phyloP scores from a whole-genome alignment of 345 rosid genomes.

The Orychophragmus violaceus region DNA sequence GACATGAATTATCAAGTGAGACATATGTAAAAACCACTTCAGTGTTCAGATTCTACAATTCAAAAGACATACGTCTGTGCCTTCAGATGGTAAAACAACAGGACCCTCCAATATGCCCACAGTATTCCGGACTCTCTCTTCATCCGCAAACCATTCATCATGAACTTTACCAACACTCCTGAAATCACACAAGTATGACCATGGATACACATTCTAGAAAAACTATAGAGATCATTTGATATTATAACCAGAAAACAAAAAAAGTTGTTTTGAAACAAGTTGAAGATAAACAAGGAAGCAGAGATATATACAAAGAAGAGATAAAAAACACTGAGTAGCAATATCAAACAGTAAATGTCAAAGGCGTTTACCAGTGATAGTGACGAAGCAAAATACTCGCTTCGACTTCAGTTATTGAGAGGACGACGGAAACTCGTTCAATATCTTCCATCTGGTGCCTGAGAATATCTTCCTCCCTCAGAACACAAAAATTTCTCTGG shows the following conservation, averaged over 20 bases:
- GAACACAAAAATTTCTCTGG: not conserved
- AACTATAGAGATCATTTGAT: not conserved
- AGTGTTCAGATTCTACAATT: not conserved
- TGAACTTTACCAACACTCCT: conserved; percentile 5
- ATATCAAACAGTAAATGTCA: not conserved
- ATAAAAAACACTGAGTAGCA: not conserved
- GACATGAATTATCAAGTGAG: not conserved
- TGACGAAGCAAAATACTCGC: not conserved
- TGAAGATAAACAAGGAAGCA: not conserved
- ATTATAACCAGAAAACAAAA: not conserved
- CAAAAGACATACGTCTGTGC: conserved; percentile 21
- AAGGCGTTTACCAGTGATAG: conserved; percentile 41
- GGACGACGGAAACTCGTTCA: not conserved
- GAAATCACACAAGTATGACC: conserved; percentile 18
- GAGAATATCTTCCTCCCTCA: not conserved
- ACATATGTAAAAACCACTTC: conserved; percentile 17
- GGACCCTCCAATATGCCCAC: not conserved
- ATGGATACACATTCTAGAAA: conserved; percentile 3
- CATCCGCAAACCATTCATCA: conserved; percentile 10
- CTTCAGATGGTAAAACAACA: not conserved
- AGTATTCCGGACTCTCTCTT: not conserved
- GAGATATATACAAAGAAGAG: not conserved
- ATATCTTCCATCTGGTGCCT: not conserved
- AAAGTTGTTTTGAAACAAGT: not conserved
- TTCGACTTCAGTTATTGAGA: not conserved